Percentiles rank a stretch among this genome's conserved stretches.
Evolutionary conservation across 2,329 filamentous ascomycete genomes (phyloP).

Genomic region (Byssothecium circinans): DNA sequence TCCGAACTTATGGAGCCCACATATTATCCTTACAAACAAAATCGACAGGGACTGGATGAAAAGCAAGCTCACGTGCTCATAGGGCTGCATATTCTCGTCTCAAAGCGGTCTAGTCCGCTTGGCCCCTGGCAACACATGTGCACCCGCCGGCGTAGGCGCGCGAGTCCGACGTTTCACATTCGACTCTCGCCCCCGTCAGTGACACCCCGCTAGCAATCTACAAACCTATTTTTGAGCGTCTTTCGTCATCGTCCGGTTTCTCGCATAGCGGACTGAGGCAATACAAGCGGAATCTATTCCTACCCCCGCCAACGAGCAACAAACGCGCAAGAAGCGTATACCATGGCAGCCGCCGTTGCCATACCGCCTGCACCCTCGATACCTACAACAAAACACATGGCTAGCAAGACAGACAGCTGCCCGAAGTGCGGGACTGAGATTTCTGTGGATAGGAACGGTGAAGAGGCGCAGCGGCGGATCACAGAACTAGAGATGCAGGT

Average conservation of each 20-base stretch:
- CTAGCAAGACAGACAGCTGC: slow-evolving; percentile 24
- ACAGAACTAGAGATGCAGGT: slow-evolving; percentile 71
- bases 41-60: neutral
- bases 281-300: neutral
- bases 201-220: slow-evolving; percentile 1
- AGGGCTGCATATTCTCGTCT: neutral
- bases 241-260: neutral
- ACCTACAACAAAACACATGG: slow-evolving; percentile 21
- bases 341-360: slow-evolving; percentile 24
- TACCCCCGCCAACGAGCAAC: neutral
- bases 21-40: neutral
- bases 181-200: neutral
- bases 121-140: neutral
- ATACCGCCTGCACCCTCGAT: slow-evolving; percentile 20
- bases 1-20: too few relatives aligned
- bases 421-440: slow-evolving; percentile 35
- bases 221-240: neutral
- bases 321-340: neutral
- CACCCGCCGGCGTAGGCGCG: too few relatives aligned
- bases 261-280: neutral
- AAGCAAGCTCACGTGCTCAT: neutral
- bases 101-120: neutral
- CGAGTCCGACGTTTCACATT: neutral
- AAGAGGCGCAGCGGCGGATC: slow-evolving; percentile 30
- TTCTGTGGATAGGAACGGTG: slow-evolving; percentile 13